Conservation (phyloP, 1,284 basidiomycete genomes). For the Ceratobasidium theobromae region DNA sequence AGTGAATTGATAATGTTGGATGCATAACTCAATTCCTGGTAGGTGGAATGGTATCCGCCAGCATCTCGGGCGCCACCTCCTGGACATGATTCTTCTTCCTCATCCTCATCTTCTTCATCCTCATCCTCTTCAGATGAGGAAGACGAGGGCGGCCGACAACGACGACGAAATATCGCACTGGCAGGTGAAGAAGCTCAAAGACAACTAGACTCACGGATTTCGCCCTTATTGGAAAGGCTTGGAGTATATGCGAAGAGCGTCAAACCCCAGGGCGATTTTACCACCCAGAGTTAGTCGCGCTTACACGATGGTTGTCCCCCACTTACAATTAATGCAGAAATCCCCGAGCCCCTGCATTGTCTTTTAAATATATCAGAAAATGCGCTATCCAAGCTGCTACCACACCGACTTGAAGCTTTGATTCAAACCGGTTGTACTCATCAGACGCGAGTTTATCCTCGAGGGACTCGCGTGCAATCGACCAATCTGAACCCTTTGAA, state of each 20-base stretch:
- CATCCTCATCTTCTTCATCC: constrained; percentile 20
- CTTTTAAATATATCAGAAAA: constrained; percentile 42
- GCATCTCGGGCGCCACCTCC: constrained; percentile 22
- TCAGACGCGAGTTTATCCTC: constrained; percentile 44
- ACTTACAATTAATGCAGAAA: not conserved
- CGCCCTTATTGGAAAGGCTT: constrained; percentile 20
- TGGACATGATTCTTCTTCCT: constrained; percentile 7
- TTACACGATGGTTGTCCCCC: not conserved
- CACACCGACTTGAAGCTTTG: constrained; percentile 34
- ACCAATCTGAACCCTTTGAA: constrained; percentile 29
- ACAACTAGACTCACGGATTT: constrained; percentile 16
- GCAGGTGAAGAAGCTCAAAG: constrained; percentile 24
- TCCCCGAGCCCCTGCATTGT: constrained; percentile 37
- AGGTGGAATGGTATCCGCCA: constrained; percentile 32
- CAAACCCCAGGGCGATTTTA: constrained; percentile 30
- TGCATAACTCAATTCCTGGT: not conserved
- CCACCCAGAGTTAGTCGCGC: not conserved
- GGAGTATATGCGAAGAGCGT: constrained; percentile 32
- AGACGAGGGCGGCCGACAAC: constrained; percentile 2
- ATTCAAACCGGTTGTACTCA: constrained; percentile 39
- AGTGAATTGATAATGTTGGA: not conserved
- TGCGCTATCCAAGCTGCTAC: constrained; percentile 38
- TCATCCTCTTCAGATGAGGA: constrained; percentile 9
- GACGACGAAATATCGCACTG: constrained; percentile 1
- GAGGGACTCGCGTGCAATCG: constrained; percentile 37